A percentile compares a stretch with the other conserved stretches of the same genome.
Conservation (phyloP, 2,329 filamentous ascomycete genomes). For the Aspergillus sp. region DNA sequence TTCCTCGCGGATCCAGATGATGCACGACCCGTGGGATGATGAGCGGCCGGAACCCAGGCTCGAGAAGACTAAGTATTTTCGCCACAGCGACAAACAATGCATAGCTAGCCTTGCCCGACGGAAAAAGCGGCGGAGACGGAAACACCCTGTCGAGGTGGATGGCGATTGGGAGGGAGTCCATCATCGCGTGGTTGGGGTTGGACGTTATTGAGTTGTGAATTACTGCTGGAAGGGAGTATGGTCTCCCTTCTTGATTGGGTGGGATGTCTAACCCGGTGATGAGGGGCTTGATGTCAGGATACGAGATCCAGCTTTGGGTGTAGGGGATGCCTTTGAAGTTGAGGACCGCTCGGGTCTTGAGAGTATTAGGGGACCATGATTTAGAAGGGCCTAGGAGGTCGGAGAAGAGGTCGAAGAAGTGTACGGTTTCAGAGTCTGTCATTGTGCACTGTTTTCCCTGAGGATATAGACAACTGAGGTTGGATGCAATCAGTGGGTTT, state of each 20-base stretch:
- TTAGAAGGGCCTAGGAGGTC: conserved; percentile 20
- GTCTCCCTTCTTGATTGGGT: too few relatives aligned
- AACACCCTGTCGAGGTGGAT: conserved; percentile 26
- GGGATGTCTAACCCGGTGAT: too few relatives aligned
- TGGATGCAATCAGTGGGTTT: too few relatives aligned
- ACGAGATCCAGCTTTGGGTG: conserved; percentile 22
- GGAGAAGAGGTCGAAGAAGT: conserved; percentile 31
- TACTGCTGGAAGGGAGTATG: too few relatives aligned
- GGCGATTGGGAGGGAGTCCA: conserved; percentile 30
- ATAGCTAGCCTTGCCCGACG: conserved; percentile 29
- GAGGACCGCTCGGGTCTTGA: conserved; percentile 18
- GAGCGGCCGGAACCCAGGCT: conserved; percentile 1
- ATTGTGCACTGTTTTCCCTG: too few relatives aligned
- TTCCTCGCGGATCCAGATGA: conserved; percentile 22
- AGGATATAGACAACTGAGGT: too few relatives aligned
- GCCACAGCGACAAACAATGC: conserved; percentile 20
- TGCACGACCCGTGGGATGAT: conserved; percentile 19
- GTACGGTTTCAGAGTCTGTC: conserved; percentile 20
- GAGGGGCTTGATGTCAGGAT: conserved; percentile 24
- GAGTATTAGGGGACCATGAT: conserved; percentile 26
- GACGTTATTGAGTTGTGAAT: too few relatives aligned
- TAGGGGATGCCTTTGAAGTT: conserved; percentile 24
- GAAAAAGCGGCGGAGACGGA: conserved; percentile 26
- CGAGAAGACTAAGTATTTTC: conserved; percentile 6
- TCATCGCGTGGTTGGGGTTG: conserved; percentile 22